These are phyloP conservation scores for Stentor roeselii DNA, from an alignment of 73 alveolate species.

Conservation along the genomic window DNA sequence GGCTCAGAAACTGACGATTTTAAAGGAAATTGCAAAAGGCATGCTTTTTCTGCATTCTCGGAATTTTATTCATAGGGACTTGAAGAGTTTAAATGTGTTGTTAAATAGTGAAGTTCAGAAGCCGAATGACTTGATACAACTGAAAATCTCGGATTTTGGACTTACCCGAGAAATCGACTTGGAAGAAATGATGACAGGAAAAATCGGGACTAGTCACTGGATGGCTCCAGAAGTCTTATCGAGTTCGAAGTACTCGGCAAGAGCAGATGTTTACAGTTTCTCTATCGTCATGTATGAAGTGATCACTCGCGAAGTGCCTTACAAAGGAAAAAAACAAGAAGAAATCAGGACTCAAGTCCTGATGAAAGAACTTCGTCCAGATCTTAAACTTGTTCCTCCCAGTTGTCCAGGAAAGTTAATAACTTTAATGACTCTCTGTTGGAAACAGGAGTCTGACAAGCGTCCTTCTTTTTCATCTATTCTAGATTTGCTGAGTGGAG, in stretches of 20 bases:
- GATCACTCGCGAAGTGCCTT: slow-evolving; percentile 47
- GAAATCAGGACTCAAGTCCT: neutral
- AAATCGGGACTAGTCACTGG: slow-evolving; percentile 62
- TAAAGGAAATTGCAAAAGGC: slow-evolving; percentile 59
- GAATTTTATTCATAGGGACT: slow-evolving; percentile 54
- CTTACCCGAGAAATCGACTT: slow-evolving; percentile 56
- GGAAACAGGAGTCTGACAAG: slow-evolving; percentile 49
- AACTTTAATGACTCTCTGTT: slow-evolving; percentile 52
- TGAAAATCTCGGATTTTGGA: slow-evolving; percentile 88
- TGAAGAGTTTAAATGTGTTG: slow-evolving; percentile 64
- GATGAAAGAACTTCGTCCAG: slow-evolving; percentile 41
- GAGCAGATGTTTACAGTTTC: slow-evolving; percentile 63
- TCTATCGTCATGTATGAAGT: slow-evolving; percentile 65
- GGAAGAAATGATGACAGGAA: slow-evolving; percentile 37
- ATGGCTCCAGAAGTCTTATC: slow-evolving; percentile 70
- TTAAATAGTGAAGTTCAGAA: slow-evolving; percentile 53
- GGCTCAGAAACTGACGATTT: slow-evolving; percentile 43
- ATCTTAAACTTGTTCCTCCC: neutral
- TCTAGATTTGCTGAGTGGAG: neutral
- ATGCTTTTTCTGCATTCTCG: slow-evolving; percentile 56
- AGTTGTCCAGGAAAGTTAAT: slow-evolving; percentile 48
- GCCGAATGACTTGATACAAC: slow-evolving; percentile 52
- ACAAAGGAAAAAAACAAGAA: slow-evolving; percentile 22
- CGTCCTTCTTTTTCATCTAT: slow-evolving; percentile 50
- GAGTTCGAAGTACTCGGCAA: slow-evolving; percentile 36